Conservation (phyloP, 495 filamentous ascomycete genomes). For the Glonium stellatum region DNA sequence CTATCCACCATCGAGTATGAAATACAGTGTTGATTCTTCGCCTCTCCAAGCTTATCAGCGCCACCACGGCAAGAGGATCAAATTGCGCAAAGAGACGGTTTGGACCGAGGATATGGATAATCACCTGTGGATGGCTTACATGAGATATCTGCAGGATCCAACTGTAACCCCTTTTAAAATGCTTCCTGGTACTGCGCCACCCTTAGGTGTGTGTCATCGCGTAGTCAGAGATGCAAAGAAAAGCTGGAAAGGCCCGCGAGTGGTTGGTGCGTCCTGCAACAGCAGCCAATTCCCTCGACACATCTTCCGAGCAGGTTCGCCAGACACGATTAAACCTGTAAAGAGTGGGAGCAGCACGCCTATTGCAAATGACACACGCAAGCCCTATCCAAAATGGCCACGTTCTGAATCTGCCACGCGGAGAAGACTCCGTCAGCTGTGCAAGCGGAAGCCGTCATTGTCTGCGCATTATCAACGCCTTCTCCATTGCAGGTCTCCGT, state of each 20-base stretch:
- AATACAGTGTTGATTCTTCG: constrained; percentile 27
- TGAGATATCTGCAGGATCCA: constrained; percentile 81
- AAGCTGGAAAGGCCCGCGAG: constrained; percentile 64
- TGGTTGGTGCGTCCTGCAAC: not conserved
- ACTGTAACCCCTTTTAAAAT: constrained; percentile 90
- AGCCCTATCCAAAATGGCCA: constrained; percentile 56
- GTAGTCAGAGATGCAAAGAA: constrained; percentile 79
- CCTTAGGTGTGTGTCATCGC: constrained; percentile 80
- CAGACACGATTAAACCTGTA: constrained; percentile 37
- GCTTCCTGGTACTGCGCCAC: constrained; percentile 77
- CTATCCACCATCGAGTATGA: constrained; percentile 42
- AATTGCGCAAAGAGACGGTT: constrained; percentile 31
- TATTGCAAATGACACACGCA: constrained; percentile 35
- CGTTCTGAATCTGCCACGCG: constrained; percentile 76
- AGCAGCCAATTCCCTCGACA: constrained; percentile 6
- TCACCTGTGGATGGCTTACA: constrained; percentile 88
- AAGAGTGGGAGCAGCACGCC: constrained; percentile 64
- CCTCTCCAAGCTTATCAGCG: constrained; percentile 19
- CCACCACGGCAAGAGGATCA: constrained; percentile 24
- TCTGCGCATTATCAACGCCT: constrained; percentile 62
- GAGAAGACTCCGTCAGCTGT: constrained; percentile 71
- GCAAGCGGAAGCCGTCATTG: constrained; percentile 64
- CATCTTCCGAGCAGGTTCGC: constrained; percentile 31
- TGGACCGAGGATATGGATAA: constrained; percentile 91
- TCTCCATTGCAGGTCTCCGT: constrained; percentile 65